Percentiles rank a stretch among this genome's conserved stretches.
phyloP scores from a whole-genome alignment of 495 filamentous ascomycete species.

The Penicillium bialowiezense region DNA sequence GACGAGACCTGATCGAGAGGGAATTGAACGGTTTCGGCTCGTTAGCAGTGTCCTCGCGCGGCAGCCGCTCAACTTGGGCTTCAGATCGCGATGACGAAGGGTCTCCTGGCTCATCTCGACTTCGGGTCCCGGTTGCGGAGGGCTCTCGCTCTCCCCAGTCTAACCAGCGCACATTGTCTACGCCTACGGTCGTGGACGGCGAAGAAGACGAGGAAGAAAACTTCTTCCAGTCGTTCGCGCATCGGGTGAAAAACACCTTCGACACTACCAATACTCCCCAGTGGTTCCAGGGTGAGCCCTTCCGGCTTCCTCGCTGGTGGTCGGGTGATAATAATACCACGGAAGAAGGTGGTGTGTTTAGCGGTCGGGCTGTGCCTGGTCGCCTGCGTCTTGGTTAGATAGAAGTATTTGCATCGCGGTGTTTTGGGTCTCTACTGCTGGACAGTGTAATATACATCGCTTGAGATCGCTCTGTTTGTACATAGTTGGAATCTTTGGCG shows the following conservation, averaged over 20 bases:
- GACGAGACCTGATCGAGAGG: slow-evolving; percentile 86
- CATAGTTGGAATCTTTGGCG: slow-evolving; percentile 7
- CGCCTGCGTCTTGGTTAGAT: slow-evolving; percentile 36
- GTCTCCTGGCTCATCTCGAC: slow-evolving; percentile 27
- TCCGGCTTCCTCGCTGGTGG: slow-evolving; percentile 86
- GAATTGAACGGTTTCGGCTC: slow-evolving; percentile 69
- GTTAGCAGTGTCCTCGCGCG: slow-evolving; percentile 42
- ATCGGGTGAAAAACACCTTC: slow-evolving; percentile 86
- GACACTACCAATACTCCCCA: slow-evolving; percentile 78
- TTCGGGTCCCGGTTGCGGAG: slow-evolving; percentile 29
- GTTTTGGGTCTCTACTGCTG: slow-evolving; percentile 25
- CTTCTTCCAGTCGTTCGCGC: slow-evolving; percentile 78
- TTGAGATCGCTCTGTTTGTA: slow-evolving; percentile 10
- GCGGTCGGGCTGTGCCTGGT: slow-evolving; percentile 51
- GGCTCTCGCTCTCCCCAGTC: slow-evolving; percentile 29
- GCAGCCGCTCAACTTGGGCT: slow-evolving; percentile 31
- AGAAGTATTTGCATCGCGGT: slow-evolving; percentile 12
- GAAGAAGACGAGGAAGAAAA: slow-evolving; percentile 70
- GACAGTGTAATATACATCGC: slow-evolving; percentile 24
- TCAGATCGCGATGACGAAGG: slow-evolving; percentile 23
- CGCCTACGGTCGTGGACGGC: slow-evolving; percentile 39
- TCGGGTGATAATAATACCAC: slow-evolving; percentile 32
- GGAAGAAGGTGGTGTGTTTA: slow-evolving; percentile 49
- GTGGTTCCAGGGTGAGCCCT: slow-evolving; percentile 69
- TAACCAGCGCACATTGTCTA: slow-evolving; percentile 22